Base-by-base conservation (phyloP, 129 eudicot species). In the Artemisia tridentata region DNA sequence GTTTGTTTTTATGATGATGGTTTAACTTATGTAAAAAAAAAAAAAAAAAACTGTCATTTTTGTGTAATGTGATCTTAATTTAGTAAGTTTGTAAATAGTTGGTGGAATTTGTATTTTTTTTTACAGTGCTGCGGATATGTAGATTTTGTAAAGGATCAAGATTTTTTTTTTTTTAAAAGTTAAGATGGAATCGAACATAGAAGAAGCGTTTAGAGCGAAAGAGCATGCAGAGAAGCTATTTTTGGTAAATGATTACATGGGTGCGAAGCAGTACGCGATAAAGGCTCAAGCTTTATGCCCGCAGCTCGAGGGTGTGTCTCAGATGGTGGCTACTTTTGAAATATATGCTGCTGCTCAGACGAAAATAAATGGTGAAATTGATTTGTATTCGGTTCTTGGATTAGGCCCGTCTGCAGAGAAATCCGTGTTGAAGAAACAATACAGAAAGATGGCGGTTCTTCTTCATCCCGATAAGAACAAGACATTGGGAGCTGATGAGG, bases 381-480 rank as follows among this genome's bases (percentile, higher is more conserved):
- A 95, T 73, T 90, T 85, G 60, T 90, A 95, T 69, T 79, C 92
- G 2, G 73, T 95, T 76, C 93, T 95, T 18, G 99, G 99, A 66
- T 53, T 88, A 52, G 84, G 88, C 49, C 97, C 96, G 4, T 82
- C 87, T 49, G 92, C 81, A 2, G 96, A 82, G n/a, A 88, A 69
- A 63, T 82, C 91, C 4, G 77, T 66, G 47, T 23, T 95, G 53
- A 95, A 95, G 78, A 95, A 84, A 56, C 91, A 82, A 34, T 95
- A 90, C 67, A 95, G 82, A 74, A 95, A 87, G 78, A 78, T 95
- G 91, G 97, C 96, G 1, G 96, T 88, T 48, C 73, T 90, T 73
- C 96, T 95, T 57, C 99, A 95, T 70, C 99, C 99, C 3, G 99
- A 95, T 69, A 95, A 90, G 79, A 95, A 95, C 77, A 86, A 85